Percentiles rank a stretch among this genome's conserved stretches.
Conservation (phyloP, 192 early-diverging fungal genomes). For the Entomortierella chlamydospora region DNA sequence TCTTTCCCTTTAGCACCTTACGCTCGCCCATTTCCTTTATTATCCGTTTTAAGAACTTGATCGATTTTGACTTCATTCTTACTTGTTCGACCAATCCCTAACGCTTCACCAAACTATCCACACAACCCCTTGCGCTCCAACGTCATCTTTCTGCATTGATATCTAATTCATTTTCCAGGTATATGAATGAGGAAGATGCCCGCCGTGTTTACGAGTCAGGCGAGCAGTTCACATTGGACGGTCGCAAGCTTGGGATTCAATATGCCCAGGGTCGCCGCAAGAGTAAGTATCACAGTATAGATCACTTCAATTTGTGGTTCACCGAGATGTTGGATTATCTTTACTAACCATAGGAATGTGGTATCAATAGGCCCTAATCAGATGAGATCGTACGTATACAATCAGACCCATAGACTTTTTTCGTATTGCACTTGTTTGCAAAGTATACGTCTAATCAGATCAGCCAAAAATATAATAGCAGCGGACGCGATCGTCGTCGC, state of each 20-base stretch:
- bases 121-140: neutral
- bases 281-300: conserved; percentile 5
- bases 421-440: neutral
- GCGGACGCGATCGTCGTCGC: conserved; percentile 6
- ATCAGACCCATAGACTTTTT: neutral
- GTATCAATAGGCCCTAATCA: conserved; percentile 11
- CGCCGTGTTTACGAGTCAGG: conserved; percentile 8
- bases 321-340: neutral
- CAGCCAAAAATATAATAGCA: neutral
- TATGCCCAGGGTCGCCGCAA: conserved; percentile 16
- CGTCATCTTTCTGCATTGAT: neutral
- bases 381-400: conserved; percentile 9
- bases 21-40: neutral
- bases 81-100: neutral
- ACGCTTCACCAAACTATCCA: neutral
- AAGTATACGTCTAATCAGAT: neutral
- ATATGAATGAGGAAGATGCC: conserved; percentile 8
- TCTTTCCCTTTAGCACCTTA: neutral
- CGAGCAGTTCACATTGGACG: conserved; percentile 5
- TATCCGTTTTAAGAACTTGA: neutral
- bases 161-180: conserved; percentile 7
- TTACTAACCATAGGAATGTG: neutral
- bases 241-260: neutral
- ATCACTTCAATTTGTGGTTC: neutral
- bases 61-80: neutral